phyloP scores from a whole-genome alignment of 208 protist species.

The Trypanosoma mega region DNA sequence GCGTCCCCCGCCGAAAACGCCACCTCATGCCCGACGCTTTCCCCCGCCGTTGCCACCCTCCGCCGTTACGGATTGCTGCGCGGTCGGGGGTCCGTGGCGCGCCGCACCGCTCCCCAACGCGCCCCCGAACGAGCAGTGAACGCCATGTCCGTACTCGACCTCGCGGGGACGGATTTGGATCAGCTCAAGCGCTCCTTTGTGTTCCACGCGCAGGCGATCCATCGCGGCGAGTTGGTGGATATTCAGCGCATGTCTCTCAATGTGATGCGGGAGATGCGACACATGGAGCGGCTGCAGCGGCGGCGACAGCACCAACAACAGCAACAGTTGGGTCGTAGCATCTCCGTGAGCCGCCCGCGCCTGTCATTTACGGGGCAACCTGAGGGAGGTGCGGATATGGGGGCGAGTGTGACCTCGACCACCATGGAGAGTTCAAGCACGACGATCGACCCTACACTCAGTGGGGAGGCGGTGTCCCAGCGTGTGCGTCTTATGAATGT shows the following conservation, averaged over 20 bases:
- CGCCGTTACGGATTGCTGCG: not conserved
- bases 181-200: constrained; percentile 49
- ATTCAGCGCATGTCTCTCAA: constrained; percentile 22
- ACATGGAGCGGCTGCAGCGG: constrained; percentile 4
- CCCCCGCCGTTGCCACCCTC: too few species aligned
- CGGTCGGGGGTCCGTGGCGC: not conserved
- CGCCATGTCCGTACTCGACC: constrained; percentile 46
- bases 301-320: not conserved
- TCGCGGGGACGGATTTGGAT: constrained; percentile 59
- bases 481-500: constrained; percentile 4
- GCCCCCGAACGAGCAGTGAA: constrained; percentile 6
- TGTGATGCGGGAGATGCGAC: constrained; percentile 13
- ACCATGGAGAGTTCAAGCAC: not conserved
- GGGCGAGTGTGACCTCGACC: constrained; percentile 1
- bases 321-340: not conserved
- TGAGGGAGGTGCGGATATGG: not conserved
- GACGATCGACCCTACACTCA: not conserved
- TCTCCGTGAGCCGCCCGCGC: not conserved
- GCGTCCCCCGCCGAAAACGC: too few species aligned
- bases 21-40: too few species aligned
- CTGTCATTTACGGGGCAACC: not conserved
- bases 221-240: constrained; percentile 35
- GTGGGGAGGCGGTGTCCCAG: constrained; percentile 7
- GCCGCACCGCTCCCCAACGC: not conserved
- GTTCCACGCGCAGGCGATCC: constrained; percentile 43